phyloP scores from a whole-genome alignment of 2,329 filamentous ascomycete genomes.

The Phialophora macrospora region DNA sequence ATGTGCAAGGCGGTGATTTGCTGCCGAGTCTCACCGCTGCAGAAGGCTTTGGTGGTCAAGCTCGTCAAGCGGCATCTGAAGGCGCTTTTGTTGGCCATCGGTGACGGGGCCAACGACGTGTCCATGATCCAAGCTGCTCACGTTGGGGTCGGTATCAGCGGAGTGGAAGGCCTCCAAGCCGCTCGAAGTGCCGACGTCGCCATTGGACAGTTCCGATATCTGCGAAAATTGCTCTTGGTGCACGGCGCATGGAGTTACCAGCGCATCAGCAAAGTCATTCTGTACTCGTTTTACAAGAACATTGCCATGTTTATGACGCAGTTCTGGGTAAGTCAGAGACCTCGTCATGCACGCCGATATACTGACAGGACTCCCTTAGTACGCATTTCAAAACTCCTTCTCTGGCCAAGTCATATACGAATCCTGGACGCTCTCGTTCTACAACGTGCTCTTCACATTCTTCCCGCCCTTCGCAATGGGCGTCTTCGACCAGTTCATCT shows the following conservation, averaged over 20 bases:
- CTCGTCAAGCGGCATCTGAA: constrained; percentile 94
- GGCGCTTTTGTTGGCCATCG: constrained; percentile 90
- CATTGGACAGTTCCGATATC: constrained; percentile 92
- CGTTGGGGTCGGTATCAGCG: constrained; percentile 96
- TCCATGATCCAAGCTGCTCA: constrained; percentile 99
- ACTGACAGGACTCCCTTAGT: constrained; percentile 57
- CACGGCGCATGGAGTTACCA: constrained; percentile 98
- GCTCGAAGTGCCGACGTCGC: constrained; percentile 94
- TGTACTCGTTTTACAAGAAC: constrained; percentile 99
- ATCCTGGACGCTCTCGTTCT: constrained; percentile 99
- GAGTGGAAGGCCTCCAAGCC: constrained; percentile 94
- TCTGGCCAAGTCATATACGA: constrained; percentile 98
- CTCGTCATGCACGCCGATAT: background rate
- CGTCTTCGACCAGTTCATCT: constrained; percentile 97
- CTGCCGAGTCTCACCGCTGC: constrained; percentile 86
- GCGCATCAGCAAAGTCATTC: constrained; percentile 91
- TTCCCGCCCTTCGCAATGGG: constrained; percentile 91
- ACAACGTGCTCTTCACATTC: constrained; percentile 98
- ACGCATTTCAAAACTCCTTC: constrained; percentile 97
- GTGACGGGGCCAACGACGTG: constrained; percentile 98
- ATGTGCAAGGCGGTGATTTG: constrained; percentile 99
- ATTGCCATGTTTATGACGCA: constrained; percentile 98
- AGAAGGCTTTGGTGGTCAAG: constrained; percentile 97
- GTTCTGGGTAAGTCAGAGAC: constrained; percentile 77
- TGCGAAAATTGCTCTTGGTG: constrained; percentile 90